Conservation (phyloP, 139 green algal genomes). For the Coccomyxa sp. region DNA sequence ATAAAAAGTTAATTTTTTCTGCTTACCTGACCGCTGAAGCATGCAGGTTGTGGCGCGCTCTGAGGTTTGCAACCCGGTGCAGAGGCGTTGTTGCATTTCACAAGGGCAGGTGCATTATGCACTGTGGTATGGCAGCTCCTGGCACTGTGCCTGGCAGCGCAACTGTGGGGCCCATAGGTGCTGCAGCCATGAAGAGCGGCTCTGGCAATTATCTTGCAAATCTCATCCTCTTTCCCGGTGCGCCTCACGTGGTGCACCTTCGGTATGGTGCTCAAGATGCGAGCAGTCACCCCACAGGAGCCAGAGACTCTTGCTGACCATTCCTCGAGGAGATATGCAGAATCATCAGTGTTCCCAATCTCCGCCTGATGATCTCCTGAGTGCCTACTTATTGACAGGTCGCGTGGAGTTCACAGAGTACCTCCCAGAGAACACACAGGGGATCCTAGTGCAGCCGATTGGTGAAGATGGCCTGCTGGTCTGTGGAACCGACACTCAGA, state of each 20-base stretch:
- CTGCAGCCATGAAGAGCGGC: slow-evolving; percentile 42
- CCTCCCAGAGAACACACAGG: slow-evolving; percentile 71
- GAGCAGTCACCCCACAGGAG: neutral
- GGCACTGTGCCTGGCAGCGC: slow-evolving; percentile 22
- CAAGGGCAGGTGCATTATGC: slow-evolving; percentile 37
- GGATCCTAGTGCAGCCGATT: slow-evolving; percentile 68
- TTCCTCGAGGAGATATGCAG: neutral
- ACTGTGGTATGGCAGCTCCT: slow-evolving; percentile 18
- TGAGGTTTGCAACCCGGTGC: slow-evolving; percentile 44
- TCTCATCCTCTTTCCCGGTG: slow-evolving; percentile 82
- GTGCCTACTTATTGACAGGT: slow-evolving; percentile 34
- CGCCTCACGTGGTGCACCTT: neutral
- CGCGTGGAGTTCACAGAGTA: slow-evolving; percentile 68
- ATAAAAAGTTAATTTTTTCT: neutral
- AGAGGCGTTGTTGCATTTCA: slow-evolving; percentile 54
- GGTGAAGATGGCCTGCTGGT: slow-evolving; percentile 68
- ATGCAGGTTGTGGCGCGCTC: slow-evolving; percentile 54
- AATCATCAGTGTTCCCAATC: neutral
- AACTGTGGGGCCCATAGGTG: slow-evolving; percentile 53
- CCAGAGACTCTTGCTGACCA: neutral
- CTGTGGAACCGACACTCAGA: slow-evolving; percentile 59
- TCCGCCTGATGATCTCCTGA: neutral
- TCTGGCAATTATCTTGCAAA: slow-evolving; percentile 89
- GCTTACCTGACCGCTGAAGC: neutral
- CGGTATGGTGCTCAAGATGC: neutral